These are phyloP conservation scores for Lactarius quietus DNA, from an alignment of 768 basidiomycete genomes.

Conservation along the genomic window DNA sequence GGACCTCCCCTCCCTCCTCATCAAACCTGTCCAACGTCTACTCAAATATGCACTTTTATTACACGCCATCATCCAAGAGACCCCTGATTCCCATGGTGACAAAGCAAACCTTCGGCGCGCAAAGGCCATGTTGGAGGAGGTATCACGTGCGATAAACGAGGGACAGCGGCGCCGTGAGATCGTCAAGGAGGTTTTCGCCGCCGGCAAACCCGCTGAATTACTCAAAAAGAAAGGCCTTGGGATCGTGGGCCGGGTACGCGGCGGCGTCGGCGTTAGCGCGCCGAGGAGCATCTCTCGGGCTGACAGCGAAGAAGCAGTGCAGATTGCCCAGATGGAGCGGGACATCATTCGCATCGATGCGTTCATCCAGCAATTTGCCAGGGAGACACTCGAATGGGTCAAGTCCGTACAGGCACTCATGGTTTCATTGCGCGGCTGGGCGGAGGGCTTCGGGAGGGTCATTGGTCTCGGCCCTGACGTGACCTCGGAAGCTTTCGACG, in stretches of 20 bases:
- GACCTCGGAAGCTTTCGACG: constrained; percentile 31
- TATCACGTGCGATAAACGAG: constrained; percentile 76
- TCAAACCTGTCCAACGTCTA: constrained; percentile 95
- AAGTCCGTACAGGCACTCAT: constrained; percentile 14
- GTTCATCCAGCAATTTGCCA: constrained; percentile 20
- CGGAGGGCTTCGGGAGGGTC: constrained; percentile 22
- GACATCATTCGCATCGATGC: constrained; percentile 11
- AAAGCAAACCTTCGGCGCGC: constrained; percentile 54
- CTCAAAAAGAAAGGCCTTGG: constrained; percentile 39
- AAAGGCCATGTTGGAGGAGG: constrained; percentile 59
- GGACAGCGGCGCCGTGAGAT: constrained; percentile 72
- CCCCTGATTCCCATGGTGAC: constrained; percentile 65
- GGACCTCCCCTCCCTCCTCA: constrained; percentile 91
- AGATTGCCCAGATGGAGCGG: constrained; percentile 20
- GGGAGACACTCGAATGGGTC: constrained; percentile 23
- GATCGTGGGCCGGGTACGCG: constrained; percentile 53
- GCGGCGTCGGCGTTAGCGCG: constrained; percentile 61
- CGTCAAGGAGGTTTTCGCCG: constrained; percentile 64
- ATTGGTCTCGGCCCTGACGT: constrained; percentile 29
- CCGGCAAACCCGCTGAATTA: constrained; percentile 24
- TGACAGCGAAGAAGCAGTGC: constrained; percentile 24
- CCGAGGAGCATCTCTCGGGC: constrained; percentile 46
- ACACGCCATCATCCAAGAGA: constrained; percentile 68
- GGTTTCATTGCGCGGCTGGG: constrained; percentile 20
- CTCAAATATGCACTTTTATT: constrained; percentile 93